Evolutionary conservation across 2,329 filamentous ascomycete genomes (phyloP).

Genomic region (Sarocladium kiliense): DNA sequence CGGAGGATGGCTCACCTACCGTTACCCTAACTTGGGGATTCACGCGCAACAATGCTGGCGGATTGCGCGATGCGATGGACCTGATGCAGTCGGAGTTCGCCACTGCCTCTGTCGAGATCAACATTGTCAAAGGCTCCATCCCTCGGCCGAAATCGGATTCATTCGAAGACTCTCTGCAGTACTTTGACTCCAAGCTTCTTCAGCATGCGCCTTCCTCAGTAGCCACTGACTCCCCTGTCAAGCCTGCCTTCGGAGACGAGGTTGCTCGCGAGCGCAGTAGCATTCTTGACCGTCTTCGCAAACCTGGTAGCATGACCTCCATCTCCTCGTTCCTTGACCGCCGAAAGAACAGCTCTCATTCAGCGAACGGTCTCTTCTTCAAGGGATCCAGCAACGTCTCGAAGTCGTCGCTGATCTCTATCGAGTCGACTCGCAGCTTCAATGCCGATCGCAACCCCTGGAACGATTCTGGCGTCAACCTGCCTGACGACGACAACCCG

Average conservation of each 20-base stretch:
- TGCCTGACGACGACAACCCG: conserved; percentile 77
- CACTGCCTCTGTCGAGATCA: conserved; percentile 81
- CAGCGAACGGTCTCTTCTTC: conserved; percentile 78
- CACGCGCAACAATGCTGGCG: conserved; percentile 94
- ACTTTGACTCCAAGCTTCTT: conserved; percentile 93
- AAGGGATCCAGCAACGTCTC: conserved; percentile 88
- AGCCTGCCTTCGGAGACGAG: conserved; percentile 76
- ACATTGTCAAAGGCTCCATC: conserved; percentile 86
- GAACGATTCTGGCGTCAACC: conserved; percentile 96
- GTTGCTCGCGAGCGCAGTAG: conserved; percentile 71
- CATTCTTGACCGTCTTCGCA: conserved; percentile 89
- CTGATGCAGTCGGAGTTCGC: conserved; percentile 84
- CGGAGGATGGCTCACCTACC: conserved; percentile 52
- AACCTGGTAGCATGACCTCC: conserved; percentile 89
- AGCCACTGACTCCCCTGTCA: conserved; percentile 82
- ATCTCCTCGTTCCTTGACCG: conserved; percentile 94
- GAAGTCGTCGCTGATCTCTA: conserved; percentile 91
- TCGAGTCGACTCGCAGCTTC: conserved; percentile 89
- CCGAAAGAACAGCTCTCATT: conserved; percentile 88
- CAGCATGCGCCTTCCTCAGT: conserved; percentile 78
- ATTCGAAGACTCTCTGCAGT: conserved; percentile 93
- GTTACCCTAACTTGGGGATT: conserved; percentile 71
- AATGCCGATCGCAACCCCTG: conserved; percentile 92
- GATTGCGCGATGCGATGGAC: conserved; percentile 91
- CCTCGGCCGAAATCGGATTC: conserved; percentile 98